Evolutionary conservation across 768 basidiomycete genomes (phyloP).

Genomic region (Lactifluus pinguis): DNA sequence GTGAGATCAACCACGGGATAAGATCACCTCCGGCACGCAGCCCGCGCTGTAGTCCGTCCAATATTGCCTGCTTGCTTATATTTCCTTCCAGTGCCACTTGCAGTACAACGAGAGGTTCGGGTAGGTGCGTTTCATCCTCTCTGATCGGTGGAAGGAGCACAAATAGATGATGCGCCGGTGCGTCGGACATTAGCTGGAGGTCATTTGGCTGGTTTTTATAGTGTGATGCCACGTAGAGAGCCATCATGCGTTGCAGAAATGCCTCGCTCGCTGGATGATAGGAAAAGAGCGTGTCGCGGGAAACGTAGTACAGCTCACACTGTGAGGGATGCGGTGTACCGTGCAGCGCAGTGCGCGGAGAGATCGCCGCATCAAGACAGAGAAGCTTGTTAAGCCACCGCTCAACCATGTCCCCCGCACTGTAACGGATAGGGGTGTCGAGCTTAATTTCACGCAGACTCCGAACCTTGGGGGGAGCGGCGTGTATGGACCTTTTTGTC

Average conservation of each 20-base stretch:
- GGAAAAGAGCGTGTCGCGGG: conserved; percentile 92
- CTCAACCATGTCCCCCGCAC: conserved; percentile 79
- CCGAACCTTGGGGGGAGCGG: conserved; percentile 57
- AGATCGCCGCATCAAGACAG: conserved; percentile 79
- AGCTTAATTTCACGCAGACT: conserved; percentile 89
- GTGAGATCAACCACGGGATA: conserved; percentile 94
- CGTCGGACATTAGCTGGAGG: conserved; percentile 93
- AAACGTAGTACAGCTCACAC: conserved; percentile 94
- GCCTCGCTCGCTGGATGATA: conserved; percentile 96
- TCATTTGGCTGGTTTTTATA: conserved; percentile 99
- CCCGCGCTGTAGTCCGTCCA: conserved; percentile 80
- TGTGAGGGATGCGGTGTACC: conserved; percentile 93
- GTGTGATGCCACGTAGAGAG: conserved; percentile 92
- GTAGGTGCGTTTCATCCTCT: conserved; percentile 82
- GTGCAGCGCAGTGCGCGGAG: conserved; percentile 42
- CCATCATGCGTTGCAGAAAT: conserved; percentile 98
- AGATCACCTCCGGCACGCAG: conserved; percentile 87
- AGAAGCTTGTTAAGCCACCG: conserved; percentile 87
- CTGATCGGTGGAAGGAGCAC: conserved; percentile 89
- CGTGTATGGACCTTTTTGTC: conserved; percentile 42
- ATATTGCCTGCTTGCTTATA: conserved; percentile 74
- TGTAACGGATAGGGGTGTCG: conserved; percentile 90
- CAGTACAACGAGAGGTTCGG: conserved; percentile 90
- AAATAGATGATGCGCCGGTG: conserved; percentile 94
- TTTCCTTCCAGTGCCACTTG: conserved; percentile 95